Base-by-base conservation (phyloP, 352 stramenopile genomes). In the Globisporangium takayamanum region DNA sequence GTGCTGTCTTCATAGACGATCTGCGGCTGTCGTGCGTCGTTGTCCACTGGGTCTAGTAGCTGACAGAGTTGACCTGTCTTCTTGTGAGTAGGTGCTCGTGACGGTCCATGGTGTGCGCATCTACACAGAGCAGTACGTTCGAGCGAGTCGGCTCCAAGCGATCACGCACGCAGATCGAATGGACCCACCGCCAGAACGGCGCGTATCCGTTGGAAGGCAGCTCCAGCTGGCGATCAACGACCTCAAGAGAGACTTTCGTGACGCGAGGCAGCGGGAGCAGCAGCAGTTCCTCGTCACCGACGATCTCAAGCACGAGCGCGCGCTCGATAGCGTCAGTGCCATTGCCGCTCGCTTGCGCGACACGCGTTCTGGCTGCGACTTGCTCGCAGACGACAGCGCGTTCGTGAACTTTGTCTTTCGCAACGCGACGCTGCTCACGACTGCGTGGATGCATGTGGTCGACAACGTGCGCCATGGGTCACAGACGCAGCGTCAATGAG, bases 381-480 rank as follows among this genome's bases (percentile, higher is more conserved):
- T 89, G 25, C 57, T 89, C 3, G 55, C 61, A 1, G 73, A 87
- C 30, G 63, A 80, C 5, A 47, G 63, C 8, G 57, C 72, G 16
- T 87, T 87, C 36, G 79, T 87, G 7, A 60, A 89, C 48, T 89
- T 89, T 47, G 73, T 78, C 18, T 87, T 87, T 36, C 60, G 61
- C 11, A 89, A 89, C 46, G 74, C 74, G 1, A 63, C 60, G 0
- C 5, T 87, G 41, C 57, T 89, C 15, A 64, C 62, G 5, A 53
- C 66, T 0, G 76, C 76, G 12, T 89, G 79, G 79, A 63, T 84
- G 0, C 60, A 84, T 59, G 74, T 80, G 2, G 58, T 89, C 16
- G 77, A 75, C 22, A 54, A 68, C 6, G 50, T 33, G 18, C 50
- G 75, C 1, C 70, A 76, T 22, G 77, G 74, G 1, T 25, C 22